Evolutionary conservation across 306 rosid genomes (phyloP).

Genomic region (Casuarina glauca): DNA sequence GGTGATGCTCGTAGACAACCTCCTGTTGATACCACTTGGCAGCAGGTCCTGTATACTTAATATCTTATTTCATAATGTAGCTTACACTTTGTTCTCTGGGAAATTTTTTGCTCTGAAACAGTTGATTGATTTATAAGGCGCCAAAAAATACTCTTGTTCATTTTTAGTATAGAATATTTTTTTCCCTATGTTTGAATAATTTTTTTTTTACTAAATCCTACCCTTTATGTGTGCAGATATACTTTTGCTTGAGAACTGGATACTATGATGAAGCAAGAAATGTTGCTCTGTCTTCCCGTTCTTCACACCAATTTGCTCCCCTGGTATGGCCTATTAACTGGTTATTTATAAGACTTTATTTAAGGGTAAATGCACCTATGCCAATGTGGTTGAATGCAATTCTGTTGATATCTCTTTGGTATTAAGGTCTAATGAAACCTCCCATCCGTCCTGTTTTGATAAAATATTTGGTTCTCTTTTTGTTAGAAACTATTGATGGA

Average conservation of each 20-base stretch:
- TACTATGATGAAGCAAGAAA: slow-evolving; percentile 89
- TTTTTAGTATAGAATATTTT: neutral
- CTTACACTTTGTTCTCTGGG: neutral
- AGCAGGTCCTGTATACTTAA: slow-evolving; percentile 69
- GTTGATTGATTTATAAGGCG: neutral
- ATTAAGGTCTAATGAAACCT: neutral
- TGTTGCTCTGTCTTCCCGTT: slow-evolving; percentile 79
- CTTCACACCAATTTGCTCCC: slow-evolving; percentile 85
- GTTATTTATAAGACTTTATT: slow-evolving; percentile 21
- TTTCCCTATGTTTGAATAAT: neutral
- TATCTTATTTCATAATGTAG: slow-evolving; percentile 6
- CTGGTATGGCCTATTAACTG: slow-evolving; percentile 52
- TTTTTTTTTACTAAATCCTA: slow-evolving; percentile 15
- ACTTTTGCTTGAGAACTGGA: slow-evolving; percentile 97
- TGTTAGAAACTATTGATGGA: neutral
- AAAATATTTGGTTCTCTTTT: neutral
- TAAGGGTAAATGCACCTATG: neutral
- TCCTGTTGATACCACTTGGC: slow-evolving; percentile 99
- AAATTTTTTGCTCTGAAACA: neutral
- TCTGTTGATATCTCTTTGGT: neutral
- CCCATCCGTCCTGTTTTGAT: neutral
- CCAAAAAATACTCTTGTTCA: neutral
- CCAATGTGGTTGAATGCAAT: neutral
- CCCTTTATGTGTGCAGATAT: slow-evolving; percentile 55
- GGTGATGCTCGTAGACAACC: slow-evolving; percentile 93